Percentiles rank a stretch among this genome's conserved stretches.
Conservation (phyloP, 495 filamentous ascomycete genomes). For the Aspergillus incahuasiensis region DNA sequence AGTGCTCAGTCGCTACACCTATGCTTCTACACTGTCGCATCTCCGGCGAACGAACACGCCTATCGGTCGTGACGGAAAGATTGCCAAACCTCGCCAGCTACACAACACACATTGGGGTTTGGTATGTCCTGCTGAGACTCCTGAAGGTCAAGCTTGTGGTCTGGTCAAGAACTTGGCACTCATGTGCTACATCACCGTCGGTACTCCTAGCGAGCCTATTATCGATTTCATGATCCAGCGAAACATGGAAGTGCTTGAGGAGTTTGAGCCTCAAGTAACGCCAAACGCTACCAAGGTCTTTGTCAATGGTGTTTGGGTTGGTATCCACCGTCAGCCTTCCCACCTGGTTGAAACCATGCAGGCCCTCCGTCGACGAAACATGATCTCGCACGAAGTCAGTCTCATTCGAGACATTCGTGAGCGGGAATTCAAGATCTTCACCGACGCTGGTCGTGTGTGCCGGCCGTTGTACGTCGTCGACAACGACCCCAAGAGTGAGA, state of each 20-base stretch:
- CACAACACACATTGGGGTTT: constrained; percentile 99
- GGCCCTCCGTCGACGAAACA: constrained; percentile 67
- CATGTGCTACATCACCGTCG: constrained; percentile 97
- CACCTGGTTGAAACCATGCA: constrained; percentile 73
- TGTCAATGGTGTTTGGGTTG: constrained; percentile 96
- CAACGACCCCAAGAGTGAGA: constrained; percentile 61
- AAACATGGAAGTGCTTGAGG: constrained; percentile 93
- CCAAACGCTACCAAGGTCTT: constrained; percentile 97
- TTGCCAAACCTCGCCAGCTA: constrained; percentile 94
- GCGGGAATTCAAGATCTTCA: constrained; percentile 97
- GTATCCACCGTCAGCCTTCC: constrained; percentile 73
- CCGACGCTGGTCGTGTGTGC: constrained; percentile 91
- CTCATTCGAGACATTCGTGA: constrained; percentile 93
- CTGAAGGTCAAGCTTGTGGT: constrained; percentile 97
- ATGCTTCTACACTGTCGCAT: constrained; percentile 93
- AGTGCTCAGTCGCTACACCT: constrained; percentile 96
- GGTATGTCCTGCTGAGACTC: constrained; percentile 95
- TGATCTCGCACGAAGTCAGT: constrained; percentile 85
- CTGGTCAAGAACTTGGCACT: constrained; percentile 96
- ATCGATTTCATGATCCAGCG: constrained; percentile 90
- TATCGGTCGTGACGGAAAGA: constrained; percentile 95
- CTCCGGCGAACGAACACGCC: constrained; percentile 95
- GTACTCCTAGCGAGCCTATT: constrained; percentile 82
- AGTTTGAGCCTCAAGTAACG: constrained; percentile 83
- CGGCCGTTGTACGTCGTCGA: constrained; percentile 89